Evolutionary conservation across 225 moss, liverwort and hornwort genomes (phyloP).

Genomic region (Sphagnum contortum): DNA sequence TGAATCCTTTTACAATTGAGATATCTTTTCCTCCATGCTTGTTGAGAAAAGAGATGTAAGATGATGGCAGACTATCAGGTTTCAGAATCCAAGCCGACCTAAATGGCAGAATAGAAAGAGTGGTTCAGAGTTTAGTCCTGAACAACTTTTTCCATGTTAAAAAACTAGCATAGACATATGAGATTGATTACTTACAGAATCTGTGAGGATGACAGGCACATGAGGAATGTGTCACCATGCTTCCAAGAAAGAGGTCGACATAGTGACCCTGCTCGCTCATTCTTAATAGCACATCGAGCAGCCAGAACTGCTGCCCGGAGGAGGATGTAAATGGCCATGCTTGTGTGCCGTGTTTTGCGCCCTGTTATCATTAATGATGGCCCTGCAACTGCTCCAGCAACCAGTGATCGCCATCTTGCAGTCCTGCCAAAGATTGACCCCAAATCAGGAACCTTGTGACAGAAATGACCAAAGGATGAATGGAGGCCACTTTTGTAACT

Average conservation of each 20-base stretch:
- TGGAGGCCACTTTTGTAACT: too few species aligned
- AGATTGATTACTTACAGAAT: conserved; percentile 64
- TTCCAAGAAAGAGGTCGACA: conserved; percentile 87
- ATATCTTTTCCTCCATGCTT: conserved; percentile 83
- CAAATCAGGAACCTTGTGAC: too few species aligned
- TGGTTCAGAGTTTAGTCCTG: too few species aligned
- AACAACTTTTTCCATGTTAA: too few species aligned
- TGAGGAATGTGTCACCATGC: conserved; percentile 93
- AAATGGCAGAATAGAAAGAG: conserved; percentile 10
- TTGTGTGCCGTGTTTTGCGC: conserved; percentile 76
- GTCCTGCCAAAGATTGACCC: conserved; percentile 32
- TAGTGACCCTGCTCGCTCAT: conserved; percentile 57
- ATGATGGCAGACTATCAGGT: conserved; percentile 76
- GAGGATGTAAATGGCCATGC: conserved; percentile 91
- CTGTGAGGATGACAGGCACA: conserved; percentile 91
- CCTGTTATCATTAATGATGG: conserved; percentile 89
- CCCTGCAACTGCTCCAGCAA: conserved; percentile 90
- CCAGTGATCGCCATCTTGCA: conserved; percentile 83
- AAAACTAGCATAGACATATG: background rate
- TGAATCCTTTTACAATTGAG: conserved; percentile 60
- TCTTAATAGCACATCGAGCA: conserved; percentile 86
- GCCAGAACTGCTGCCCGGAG: conserved; percentile 88
- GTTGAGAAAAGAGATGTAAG: conserved; percentile 80
- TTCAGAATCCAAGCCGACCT: conserved; percentile 91
- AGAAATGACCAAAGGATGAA: too few species aligned